Evolutionary conservation across 345 rosid species (phyloP).

Genomic region (Isatis tinctoria): DNA sequence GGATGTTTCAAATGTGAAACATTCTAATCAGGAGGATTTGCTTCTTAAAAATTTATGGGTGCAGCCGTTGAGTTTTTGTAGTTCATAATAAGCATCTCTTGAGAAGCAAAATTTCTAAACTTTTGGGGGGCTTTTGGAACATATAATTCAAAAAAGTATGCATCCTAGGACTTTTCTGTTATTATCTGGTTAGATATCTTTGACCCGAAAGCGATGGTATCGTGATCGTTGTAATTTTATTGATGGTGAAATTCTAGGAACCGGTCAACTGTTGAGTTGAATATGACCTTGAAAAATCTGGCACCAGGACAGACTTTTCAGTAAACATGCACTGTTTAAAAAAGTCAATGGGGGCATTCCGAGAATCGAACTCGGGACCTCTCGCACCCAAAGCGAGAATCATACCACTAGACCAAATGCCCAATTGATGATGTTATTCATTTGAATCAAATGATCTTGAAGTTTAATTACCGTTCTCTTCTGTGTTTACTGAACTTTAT

Average conservation of each 20-base stretch:
- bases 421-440: neutral
- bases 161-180: neutral
- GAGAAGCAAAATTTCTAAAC: neutral
- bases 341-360: slow-evolving; percentile 49
- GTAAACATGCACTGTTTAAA: neutral
- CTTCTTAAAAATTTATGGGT: too few species aligned
- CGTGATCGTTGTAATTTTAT: neutral
- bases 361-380: slow-evolving; percentile 83
- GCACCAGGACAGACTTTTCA: too few species aligned
- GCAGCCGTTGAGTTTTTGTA: neutral
- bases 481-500: neutral
- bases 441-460: neutral
- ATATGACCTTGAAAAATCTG: neutral
- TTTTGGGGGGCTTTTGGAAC: too few species aligned
- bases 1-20: neutral
- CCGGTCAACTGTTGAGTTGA: neutral
- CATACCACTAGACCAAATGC: slow-evolving; percentile 92
- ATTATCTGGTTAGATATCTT: neutral
- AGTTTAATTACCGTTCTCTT: neutral
- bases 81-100: neutral
- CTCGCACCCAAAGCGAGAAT: slow-evolving; percentile 95
- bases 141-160: neutral
- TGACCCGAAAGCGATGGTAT: neutral
- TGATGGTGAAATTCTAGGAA: neutral
- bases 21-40: neutral